These are phyloP conservation scores for Tetrapisispora nanseiensis DNA, from an alignment of 805 yeast genomes.

Conservation along the genomic window DNA sequence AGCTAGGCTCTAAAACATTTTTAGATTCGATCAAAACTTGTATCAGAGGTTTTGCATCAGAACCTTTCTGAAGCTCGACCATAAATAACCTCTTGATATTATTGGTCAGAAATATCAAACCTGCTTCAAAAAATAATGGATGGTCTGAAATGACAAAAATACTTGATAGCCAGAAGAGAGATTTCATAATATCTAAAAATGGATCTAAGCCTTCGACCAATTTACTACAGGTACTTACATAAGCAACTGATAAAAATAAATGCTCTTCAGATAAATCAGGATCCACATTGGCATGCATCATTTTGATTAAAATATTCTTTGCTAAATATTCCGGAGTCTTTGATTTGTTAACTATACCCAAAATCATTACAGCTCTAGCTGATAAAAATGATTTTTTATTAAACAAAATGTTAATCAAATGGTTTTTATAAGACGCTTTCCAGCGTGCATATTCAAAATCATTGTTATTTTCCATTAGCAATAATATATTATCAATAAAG, in stretches of 20 bases:
- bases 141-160: constrained; percentile 25
- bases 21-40: constrained; percentile 25
- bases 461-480: constrained; percentile 39
- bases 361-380: constrained; percentile 51
- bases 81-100: constrained; percentile 25
- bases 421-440: constrained; percentile 54
- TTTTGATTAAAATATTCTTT: constrained; percentile 15
- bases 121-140: constrained; percentile 30
- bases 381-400: constrained; percentile 46
- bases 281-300: constrained; percentile 27
- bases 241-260: constrained; percentile 25
- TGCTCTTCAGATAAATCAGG: constrained; percentile 24
- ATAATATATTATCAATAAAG: constrained; percentile 44
- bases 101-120: constrained; percentile 30
- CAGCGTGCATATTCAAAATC: constrained; percentile 41
- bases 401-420: constrained; percentile 51
- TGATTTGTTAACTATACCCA: constrained; percentile 53
- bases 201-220: constrained; percentile 30
- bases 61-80: constrained; percentile 18
- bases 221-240: constrained; percentile 30
- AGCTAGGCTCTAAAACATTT: constrained; percentile 31
- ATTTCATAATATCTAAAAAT: constrained; percentile 18
- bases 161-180: constrained; percentile 31
- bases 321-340: constrained; percentile 52
- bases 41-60: constrained; percentile 23